Evolutionary conservation across 192 early-diverging fungal species (phyloP), one percentile per base, ranked within the genome.

Genomic region (Chytriomyces confervae): DNA sequence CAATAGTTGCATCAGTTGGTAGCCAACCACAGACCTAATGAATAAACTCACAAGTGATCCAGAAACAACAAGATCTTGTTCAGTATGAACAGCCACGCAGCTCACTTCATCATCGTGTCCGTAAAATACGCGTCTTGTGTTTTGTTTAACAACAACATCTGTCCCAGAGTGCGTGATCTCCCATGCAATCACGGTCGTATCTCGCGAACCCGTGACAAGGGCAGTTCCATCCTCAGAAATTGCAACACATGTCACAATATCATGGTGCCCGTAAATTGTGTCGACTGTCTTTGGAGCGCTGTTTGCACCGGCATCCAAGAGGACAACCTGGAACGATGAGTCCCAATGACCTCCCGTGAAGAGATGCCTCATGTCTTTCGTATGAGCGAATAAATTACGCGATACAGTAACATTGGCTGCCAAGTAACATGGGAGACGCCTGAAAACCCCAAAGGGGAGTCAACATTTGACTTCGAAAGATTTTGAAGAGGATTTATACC

Each of bases 161-260:
- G 61, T 18, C 23, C 13, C 62, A 29, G 10, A 47, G 46, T 29
- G 50, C 48, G 68, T 60, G 2, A 85, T 7, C 24, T 84, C 75
- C 84, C 86, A 85, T 3, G 78, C 62, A 57, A 81, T 79, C 18
- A 84, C 84, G n/a, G 84, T 86, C 23, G 81, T 83, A 63, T 87
- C 86, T n/a, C 72, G 47, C 3, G 84, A 84, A 8, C 86, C 86
- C 0, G 80, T 87, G 3, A 77, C 79, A 6, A 87, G 44, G 5
- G 62, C 77, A 9, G 60, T 23, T 36, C 73, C 84, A 66, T 85
- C 84, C 60, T 82, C 82, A 1, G 73, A 72, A 13, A 87, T 61
- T 16, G 76, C 71, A 3, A 85, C 16, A 62, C 82, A 85, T 2
- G 83, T 86, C 5, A 86, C 84, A 29, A 83, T 75, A 61, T 84